Evolutionary conservation across 2,329 filamentous ascomycete species (phyloP), one percentile per base, ranked within the genome.

Genomic region (Neoascochyta sp.): DNA sequence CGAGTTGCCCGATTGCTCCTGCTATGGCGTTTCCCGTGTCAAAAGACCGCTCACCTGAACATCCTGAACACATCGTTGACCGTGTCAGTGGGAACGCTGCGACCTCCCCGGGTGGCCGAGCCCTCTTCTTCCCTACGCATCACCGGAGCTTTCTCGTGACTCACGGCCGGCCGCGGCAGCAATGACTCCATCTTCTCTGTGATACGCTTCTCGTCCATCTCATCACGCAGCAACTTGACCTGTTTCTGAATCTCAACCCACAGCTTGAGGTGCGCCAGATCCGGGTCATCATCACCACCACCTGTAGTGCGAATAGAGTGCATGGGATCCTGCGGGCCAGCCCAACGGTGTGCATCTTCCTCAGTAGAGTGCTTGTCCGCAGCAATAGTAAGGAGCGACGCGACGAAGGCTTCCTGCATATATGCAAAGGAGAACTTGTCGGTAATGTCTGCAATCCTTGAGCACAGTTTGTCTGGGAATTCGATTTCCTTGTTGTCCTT

Each of bases 341-440:
- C 41, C 42, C 45, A 57, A 7, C 36, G 44, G 16, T 41, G 30
- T n/a, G 39, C 32, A 5, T 47, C 37, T 15, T 24, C 17, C 6
- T 39, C 34, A 2, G 27, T 30, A 4, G 41, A 37, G 9, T 27
- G 21, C 15, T 24, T 29, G 10, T 35, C 40, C 9, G 37, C 37
- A 10, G 59, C 59, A 18, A 63, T 63, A 15, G 56, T 57, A 11
- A 69, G 47, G 11, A 69, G 49, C 7, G 61, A 48, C 2, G 60
- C 60, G 11, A 69, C 53, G 39, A 68, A 68, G 3, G 62, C 61
- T 34, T 69, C 66, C 35, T 69, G 64, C 50, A 69, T 63, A 36
- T 69, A 69, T 3, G 66, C 66, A 37, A 69, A 69, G n/a, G 57
- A 63, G 41, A 68, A 69, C 4, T 61, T 63, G 22, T 65, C 54